Percentiles rank a stretch among this genome's conserved stretches.
These are phyloP conservation scores for Roridomyces roridus DNA, from an alignment of 768 basidiomycete species.

Conservation along the genomic window DNA sequence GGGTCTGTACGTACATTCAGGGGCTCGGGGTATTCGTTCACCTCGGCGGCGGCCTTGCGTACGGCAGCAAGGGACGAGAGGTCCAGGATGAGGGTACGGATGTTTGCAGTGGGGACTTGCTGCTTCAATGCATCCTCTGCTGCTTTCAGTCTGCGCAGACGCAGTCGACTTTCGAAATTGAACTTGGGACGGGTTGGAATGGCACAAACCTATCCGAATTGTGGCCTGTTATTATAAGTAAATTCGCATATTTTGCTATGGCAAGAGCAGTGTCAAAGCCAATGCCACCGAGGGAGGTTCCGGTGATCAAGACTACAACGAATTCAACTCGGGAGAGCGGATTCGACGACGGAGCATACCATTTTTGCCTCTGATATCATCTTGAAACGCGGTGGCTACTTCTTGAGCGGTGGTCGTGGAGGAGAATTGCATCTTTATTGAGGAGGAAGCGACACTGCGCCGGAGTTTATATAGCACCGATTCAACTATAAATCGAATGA, in stretches of 20 bases:
- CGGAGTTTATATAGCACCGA: too few species aligned
- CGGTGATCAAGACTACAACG: conserved; percentile 17
- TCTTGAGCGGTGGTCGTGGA: conserved; percentile 16
- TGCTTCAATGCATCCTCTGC: conserved; percentile 10
- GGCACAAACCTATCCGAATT: conserved; percentile 14
- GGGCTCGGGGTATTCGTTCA: conserved; percentile 17
- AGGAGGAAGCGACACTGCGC: too few species aligned
- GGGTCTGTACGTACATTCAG: conserved; percentile 10
- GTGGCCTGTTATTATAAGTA: conserved; percentile 22
- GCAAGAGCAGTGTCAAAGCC: conserved; percentile 14
- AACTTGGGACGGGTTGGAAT: not conserved
- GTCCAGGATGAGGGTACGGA: conserved; percentile 18
- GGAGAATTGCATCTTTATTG: too few species aligned
- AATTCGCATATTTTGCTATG: conserved; percentile 16
- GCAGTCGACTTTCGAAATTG: not conserved
- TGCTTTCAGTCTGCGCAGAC: conserved; percentile 4
- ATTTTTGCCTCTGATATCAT: conserved; percentile 19
- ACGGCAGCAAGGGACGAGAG: conserved; percentile 13
- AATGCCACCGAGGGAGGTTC: conserved; percentile 20
- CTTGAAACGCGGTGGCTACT: conserved; percentile 3
- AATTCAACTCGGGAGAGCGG: not conserved
- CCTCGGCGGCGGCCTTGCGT: conserved; percentile 18
- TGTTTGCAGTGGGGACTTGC: conserved; percentile 16
- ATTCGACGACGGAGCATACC: conserved; percentile 1
- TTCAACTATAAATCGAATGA: too few species aligned